Evolutionary conservation across 2,329 filamentous ascomycete genomes (phyloP).

Genomic region (Grosmannia huntii): DNA sequence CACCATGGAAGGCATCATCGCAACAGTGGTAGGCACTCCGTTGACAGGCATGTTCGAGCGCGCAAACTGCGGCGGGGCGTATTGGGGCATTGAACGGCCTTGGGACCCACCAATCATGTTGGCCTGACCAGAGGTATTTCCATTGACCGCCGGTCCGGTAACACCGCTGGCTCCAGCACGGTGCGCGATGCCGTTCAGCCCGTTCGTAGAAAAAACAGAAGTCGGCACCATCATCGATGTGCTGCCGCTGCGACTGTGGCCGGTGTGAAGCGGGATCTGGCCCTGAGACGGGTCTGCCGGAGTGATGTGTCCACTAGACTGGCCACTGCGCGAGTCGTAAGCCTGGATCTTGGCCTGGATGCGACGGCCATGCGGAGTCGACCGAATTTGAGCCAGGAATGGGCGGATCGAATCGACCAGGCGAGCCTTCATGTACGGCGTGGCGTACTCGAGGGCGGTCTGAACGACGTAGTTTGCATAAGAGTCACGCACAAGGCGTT

Average conservation of each 20-base stretch:
- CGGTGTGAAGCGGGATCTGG: slow-evolving; percentile 35
- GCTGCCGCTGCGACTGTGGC: slow-evolving; percentile 28
- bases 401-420: slow-evolving; percentile 79
- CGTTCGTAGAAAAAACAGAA: slow-evolving; percentile 19
- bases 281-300: slow-evolving; percentile 40
- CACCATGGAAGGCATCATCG: slow-evolving; percentile 5
- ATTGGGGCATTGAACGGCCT: slow-evolving; percentile 7
- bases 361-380: slow-evolving; percentile 86
- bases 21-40: slow-evolving; percentile 3
- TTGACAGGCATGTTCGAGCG: slow-evolving; percentile 5
- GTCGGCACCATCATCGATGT: slow-evolving; percentile 22
- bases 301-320: slow-evolving; percentile 34
- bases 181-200: slow-evolving; percentile 16
- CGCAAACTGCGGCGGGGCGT: slow-evolving; percentile 10
- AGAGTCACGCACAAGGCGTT: slow-evolving; percentile 78
- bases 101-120: neutral
- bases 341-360: slow-evolving; percentile 77
- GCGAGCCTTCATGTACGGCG: slow-evolving; percentile 56
- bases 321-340: slow-evolving; percentile 34
- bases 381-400: slow-evolving; percentile 70
- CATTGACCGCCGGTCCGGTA: neutral
- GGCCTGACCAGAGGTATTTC: neutral
- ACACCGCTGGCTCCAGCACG: slow-evolving; percentile 15
- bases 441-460: slow-evolving; percentile 80
- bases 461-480: slow-evolving; percentile 98